Conservation (phyloP, 768 basidiomycete genomes). For the Tricholomella constricta region DNA sequence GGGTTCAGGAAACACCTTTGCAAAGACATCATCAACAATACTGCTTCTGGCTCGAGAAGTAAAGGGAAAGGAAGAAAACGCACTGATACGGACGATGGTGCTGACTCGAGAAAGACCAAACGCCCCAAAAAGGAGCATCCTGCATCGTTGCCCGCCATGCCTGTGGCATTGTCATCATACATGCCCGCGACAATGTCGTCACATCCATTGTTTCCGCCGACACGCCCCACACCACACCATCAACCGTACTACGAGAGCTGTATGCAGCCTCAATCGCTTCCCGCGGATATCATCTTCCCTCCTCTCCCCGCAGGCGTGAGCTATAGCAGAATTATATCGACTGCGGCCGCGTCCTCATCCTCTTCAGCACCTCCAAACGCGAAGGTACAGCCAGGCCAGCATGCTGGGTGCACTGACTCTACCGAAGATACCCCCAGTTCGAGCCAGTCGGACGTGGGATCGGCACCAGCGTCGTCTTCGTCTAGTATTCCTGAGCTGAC, state of each 20-base stretch:
- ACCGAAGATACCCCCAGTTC: conserved; percentile 12
- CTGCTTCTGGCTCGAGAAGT: conserved; percentile 29
- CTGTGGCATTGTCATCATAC: conserved; percentile 22
- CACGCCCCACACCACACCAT: conserved; percentile 61
- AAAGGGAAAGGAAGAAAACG: conserved; percentile 41
- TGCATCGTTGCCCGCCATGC: conserved; percentile 19
- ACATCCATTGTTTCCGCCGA: conserved; percentile 51
- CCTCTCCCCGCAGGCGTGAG: conserved; percentile 58
- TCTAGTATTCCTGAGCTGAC: conserved; percentile 62
- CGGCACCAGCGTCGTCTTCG: conserved; percentile 39
- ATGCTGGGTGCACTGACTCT: conserved; percentile 1
- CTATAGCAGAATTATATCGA: conserved; percentile 29
- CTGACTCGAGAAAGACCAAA: conserved; percentile 46
- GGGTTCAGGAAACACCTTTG: conserved; percentile 73
- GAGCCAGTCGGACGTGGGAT: conserved; percentile 18
- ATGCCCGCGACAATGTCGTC: conserved; percentile 29
- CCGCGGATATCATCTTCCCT: conserved; percentile 73
- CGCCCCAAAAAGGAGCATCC: conserved; percentile 44
- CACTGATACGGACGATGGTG: conserved; percentile 37
- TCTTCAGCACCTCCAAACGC: conserved; percentile 21
- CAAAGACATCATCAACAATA: conserved; percentile 45
- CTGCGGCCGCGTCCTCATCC: conserved; percentile 24
- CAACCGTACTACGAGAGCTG: conserved; percentile 76
- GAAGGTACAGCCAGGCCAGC: conserved; percentile 1
- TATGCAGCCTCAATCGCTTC: conserved; percentile 44